Percentiles rank a stretch among this genome's conserved stretches.
These are phyloP conservation scores for Pseudogymnoascus sp. DNA, from an alignment of 2,329 filamentous ascomycete species.

Conservation along the genomic window DNA sequence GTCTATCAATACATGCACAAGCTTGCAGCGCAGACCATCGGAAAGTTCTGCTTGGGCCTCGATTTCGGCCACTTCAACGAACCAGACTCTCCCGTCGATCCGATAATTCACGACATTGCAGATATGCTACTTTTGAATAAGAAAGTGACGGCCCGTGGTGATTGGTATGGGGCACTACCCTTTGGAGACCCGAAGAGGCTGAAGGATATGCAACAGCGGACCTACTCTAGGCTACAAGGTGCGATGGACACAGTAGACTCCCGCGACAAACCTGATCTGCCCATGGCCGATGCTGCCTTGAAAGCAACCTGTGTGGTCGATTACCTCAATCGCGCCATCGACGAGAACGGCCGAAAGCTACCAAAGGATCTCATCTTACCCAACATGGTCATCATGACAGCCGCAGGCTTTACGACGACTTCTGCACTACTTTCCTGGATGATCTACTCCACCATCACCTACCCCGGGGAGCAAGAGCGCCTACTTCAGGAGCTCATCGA, in stretches of 20 bases:
- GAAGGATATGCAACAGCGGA: not conserved
- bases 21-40: slow-evolving; percentile 36
- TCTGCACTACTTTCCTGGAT: slow-evolving; percentile 52
- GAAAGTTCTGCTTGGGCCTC: slow-evolving; percentile 35
- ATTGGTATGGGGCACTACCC: slow-evolving; percentile 50
- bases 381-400: slow-evolving; percentile 44
- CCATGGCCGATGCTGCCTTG: slow-evolving; percentile 39
- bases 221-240: not conserved
- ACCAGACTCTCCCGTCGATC: slow-evolving; percentile 40
- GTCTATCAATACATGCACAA: slow-evolving; percentile 43
- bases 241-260: not conserved
- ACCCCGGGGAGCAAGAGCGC: slow-evolving; percentile 48
- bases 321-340: slow-evolving; percentile 46
- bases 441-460: slow-evolving; percentile 45
- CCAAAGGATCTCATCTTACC: slow-evolving; percentile 36
- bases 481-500: slow-evolving; percentile 53
- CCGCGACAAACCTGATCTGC: slow-evolving; percentile 21
- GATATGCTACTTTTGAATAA: slow-evolving; percentile 50
- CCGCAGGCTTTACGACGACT: slow-evolving; percentile 55
- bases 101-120: slow-evolving; percentile 45
- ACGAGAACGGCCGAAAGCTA: slow-evolving; percentile 47
- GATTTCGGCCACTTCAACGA: slow-evolving; percentile 37
- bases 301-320: slow-evolving; percentile 39
- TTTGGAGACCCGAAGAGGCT: slow-evolving; percentile 49
- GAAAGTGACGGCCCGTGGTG: slow-evolving; percentile 45